phyloP scores from a whole-genome alignment of 2,329 filamentous ascomycete genomes.

The Juglanconis oblonga region DNA sequence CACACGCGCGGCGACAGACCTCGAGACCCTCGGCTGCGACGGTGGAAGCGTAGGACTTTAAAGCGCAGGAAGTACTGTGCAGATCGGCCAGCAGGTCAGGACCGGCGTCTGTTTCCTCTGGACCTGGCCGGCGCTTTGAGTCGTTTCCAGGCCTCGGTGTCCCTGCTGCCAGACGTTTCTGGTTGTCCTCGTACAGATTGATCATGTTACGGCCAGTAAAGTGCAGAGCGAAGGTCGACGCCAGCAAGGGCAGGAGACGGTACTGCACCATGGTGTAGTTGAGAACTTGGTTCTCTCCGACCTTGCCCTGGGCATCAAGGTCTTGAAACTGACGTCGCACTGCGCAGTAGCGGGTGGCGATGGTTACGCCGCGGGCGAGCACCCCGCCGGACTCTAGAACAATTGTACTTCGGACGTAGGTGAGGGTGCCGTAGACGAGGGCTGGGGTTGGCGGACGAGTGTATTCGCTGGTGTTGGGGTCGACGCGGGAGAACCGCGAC shows the following conservation, averaged over 20 bases:
- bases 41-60: conserved; percentile 71
- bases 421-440: conserved; percentile 72
- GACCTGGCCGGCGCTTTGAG: conserved; percentile 55
- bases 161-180: conserved; percentile 59
- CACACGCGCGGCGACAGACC: conserved; percentile 70
- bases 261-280: conserved; percentile 82
- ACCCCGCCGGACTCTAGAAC: conserved; percentile 71
- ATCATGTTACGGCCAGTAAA: conserved; percentile 79
- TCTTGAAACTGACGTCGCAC: conserved; percentile 78
- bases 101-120: conserved; percentile 64
- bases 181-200: conserved; percentile 68
- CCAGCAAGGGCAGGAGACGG: conserved; percentile 68
- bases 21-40: conserved; percentile 73
- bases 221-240: conserved; percentile 73
- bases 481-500: conserved; percentile 66
- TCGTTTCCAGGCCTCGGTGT: conserved; percentile 25
- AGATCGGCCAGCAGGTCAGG: conserved; percentile 70
- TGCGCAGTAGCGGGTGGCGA: conserved; percentile 71
- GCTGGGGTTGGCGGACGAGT: conserved; percentile 63
- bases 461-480: conserved; percentile 67
- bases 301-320: conserved; percentile 53
- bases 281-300: conserved; percentile 69
- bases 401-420: conserved; percentile 71
- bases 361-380: conserved; percentile 73
- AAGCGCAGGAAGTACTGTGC: conserved; percentile 72